Evolutionary conservation across 1,139 yeast genomes (phyloP).

Genomic region (Candida sp.): DNA sequence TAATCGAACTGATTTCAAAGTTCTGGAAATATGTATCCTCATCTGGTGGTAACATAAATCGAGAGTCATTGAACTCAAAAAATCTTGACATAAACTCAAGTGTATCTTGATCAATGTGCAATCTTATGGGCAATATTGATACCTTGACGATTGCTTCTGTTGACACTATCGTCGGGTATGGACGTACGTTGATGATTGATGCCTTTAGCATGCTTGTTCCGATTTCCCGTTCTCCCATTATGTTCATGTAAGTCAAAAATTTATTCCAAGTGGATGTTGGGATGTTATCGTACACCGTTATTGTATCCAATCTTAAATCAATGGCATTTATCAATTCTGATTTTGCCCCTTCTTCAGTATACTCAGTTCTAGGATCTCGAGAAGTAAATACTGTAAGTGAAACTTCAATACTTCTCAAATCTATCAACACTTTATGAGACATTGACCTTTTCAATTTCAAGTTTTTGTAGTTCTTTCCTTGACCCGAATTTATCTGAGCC

Average conservation of each 20-base stretch:
- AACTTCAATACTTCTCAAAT: constrained; percentile 50
- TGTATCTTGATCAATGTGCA: constrained; percentile 93
- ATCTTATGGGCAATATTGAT: constrained; percentile 65
- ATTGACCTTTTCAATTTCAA: constrained; percentile 64
- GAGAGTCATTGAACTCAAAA: constrained; percentile 70
- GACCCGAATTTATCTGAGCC: constrained; percentile 15
- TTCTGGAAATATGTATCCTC: constrained; percentile 70
- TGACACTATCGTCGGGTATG: constrained; percentile 60
- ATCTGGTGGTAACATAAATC: constrained; percentile 56
- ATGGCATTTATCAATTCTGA: constrained; percentile 49
- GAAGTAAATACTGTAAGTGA: constrained; percentile 43
- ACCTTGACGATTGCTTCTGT: constrained; percentile 63
- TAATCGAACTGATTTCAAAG: constrained; percentile 59
- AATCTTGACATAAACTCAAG: constrained; percentile 79
- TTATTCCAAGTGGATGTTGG: constrained; percentile 92
- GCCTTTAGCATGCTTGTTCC: constrained; percentile 64
- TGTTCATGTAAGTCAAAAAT: constrained; percentile 67
- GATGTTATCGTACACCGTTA: constrained; percentile 72
- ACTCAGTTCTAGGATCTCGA: constrained; percentile 43
- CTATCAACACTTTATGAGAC: constrained; percentile 58
- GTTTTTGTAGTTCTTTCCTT: constrained; percentile 31
- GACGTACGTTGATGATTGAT: constrained; percentile 58
- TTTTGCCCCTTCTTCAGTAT: constrained; percentile 20
- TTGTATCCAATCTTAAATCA: constrained; percentile 43
- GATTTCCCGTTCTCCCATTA: constrained; percentile 65